A percentile compares a stretch with the other conserved stretches of the same genome.
Evolutionary conservation across 2,329 filamentous ascomycete genomes (phyloP).

Genomic region (Talaromyces verruculosus): DNA sequence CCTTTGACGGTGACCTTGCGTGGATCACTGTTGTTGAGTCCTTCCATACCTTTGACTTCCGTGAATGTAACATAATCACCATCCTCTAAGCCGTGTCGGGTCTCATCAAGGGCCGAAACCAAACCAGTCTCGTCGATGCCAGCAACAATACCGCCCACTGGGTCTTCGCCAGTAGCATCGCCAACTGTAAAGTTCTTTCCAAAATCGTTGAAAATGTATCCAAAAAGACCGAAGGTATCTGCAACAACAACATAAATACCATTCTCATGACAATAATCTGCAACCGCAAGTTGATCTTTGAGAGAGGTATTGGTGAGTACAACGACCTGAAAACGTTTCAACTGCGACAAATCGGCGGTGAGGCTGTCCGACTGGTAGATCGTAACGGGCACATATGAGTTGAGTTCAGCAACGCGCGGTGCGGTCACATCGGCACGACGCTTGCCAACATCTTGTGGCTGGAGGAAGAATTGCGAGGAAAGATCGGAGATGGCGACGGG

Average conservation of each 20-base stretch:
- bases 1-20: constrained; percentile 92
- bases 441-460: constrained; percentile 83
- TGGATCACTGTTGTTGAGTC: constrained; percentile 76
- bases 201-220: constrained; percentile 95
- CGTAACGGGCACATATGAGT: constrained; percentile 89
- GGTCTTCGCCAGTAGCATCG: constrained; percentile 87
- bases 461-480: constrained; percentile 96
- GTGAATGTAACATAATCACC: constrained; percentile 95
- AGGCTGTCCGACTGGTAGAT: constrained; percentile 67
- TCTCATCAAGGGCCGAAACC: constrained; percentile 92
- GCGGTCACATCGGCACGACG: constrained; percentile 82
- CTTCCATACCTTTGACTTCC: constrained; percentile 90
- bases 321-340: constrained; percentile 89
- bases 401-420: constrained; percentile 88
- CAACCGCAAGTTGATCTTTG: constrained; percentile 76
- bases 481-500: constrained; percentile 83
- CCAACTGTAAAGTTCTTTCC: constrained; percentile 89
- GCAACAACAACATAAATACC: constrained; percentile 85
- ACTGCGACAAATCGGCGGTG: constrained; percentile 71
- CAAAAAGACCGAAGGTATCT: constrained; percentile 91
- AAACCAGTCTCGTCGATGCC: constrained; percentile 85
- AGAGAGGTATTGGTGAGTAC: constrained; percentile 84
- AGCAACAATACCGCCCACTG: constrained; percentile 82
- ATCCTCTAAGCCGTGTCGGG: constrained; percentile 90
- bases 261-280: constrained; percentile 91